These are phyloP conservation scores for Linaria vulgaris DNA, from an alignment of 257 asterid species.

Conservation along the genomic window DNA sequence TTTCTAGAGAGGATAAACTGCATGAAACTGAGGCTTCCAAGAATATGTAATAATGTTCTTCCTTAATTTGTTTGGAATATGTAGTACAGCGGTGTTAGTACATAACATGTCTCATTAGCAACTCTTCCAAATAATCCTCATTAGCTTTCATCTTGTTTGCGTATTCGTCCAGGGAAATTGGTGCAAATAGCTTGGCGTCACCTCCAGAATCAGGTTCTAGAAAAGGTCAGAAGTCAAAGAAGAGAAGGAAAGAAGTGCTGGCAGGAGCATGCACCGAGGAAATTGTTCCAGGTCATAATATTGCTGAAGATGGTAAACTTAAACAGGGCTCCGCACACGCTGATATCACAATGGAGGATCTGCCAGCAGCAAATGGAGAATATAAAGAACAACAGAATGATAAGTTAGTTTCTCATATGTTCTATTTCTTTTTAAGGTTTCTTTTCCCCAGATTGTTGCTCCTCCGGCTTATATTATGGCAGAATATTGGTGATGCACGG, in stretches of 20 bases:
- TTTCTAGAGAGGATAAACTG: constrained; percentile 29
- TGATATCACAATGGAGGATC: constrained; percentile 31
- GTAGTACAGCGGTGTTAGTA: constrained; percentile 21
- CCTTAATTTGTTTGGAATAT: constrained; percentile 21
- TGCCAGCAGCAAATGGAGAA: constrained; percentile 36
- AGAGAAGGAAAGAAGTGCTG: constrained; percentile 43
- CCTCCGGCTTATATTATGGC: constrained; percentile 6
- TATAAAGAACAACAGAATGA: constrained; percentile 32
- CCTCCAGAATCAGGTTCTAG: constrained; percentile 34
- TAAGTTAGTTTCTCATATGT: constrained; percentile 42
- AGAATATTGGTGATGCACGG: neutral
- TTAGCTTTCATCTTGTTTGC: constrained; percentile 20
- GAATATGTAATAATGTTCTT: constrained; percentile 37
- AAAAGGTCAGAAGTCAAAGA: constrained; percentile 45
- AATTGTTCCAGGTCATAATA: constrained; percentile 18
- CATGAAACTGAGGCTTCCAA: constrained; percentile 34
- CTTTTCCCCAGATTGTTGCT: constrained; percentile 7
- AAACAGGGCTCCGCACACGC: constrained; percentile 32
- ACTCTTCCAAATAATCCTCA: neutral
- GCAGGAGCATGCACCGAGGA: constrained; percentile 30
- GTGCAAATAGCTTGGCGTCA: constrained; percentile 18
- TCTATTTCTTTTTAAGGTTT: constrained; percentile 12
- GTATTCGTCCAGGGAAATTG: constrained; percentile 40
- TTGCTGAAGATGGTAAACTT: constrained; percentile 31
- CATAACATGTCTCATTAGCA: constrained; percentile 10